A percentile compares a stretch with the other conserved stretches of the same genome.
Evolutionary conservation across 1,139 yeast genomes (phyloP).

Genomic region (Nakaseomyces kungkrabaensis): DNA sequence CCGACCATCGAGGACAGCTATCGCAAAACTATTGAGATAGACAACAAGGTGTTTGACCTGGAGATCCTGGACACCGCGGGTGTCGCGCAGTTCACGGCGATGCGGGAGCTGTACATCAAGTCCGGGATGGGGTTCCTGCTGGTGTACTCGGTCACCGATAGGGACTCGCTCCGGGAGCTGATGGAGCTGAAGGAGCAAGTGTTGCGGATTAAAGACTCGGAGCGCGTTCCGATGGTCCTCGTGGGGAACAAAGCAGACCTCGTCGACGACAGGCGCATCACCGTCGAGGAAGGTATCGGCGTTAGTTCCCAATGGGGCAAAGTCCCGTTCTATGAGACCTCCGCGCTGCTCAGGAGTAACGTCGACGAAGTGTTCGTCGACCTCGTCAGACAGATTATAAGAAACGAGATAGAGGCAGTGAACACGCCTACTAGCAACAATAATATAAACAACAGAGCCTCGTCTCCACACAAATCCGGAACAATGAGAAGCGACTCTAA

Average conservation of each 20-base stretch:
- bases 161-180: conserved; percentile 72
- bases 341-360: conserved; percentile 84
- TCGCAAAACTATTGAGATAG: conserved; percentile 83
- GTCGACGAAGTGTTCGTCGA: conserved; percentile 86
- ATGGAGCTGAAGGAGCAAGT: conserved; percentile 82
- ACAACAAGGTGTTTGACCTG: conserved; percentile 82
- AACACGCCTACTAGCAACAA: conserved; percentile 7
- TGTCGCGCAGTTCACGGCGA: conserved; percentile 91
- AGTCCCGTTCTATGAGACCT: conserved; percentile 87
- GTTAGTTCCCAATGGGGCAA: conserved; percentile 81
- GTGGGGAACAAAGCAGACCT: conserved; percentile 86
- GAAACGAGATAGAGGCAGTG: conserved; percentile 42
- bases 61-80: conserved; percentile 97
- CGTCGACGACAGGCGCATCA: conserved; percentile 61
- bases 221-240: conserved; percentile 68
- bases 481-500: not conserved
- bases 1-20: conserved; percentile 97
- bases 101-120: conserved; percentile 86
- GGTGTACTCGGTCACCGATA: conserved; percentile 85
- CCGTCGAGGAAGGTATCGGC: conserved; percentile 70
- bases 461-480: not conserved
- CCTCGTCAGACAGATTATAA: conserved; percentile 79
- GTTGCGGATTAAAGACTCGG: conserved; percentile 72
- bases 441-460: not conserved
- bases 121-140: conserved; percentile 78